Evolutionary conservation across 2,329 filamentous ascomycete species (phyloP).

Genomic region (Scedosporium boydii): DNA sequence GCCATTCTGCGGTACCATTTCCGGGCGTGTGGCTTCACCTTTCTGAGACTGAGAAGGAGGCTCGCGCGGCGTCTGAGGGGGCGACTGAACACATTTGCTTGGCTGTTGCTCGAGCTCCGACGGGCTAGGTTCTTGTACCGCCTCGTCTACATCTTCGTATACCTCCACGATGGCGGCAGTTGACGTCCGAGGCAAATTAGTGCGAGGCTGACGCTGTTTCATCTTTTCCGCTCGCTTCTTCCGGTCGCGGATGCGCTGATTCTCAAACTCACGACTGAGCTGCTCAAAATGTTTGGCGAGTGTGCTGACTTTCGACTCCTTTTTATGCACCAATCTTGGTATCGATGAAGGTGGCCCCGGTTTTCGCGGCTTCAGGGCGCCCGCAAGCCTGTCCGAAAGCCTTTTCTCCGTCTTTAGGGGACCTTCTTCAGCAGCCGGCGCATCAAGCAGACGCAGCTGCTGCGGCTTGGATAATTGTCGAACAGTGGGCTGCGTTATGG

Average conservation of each 20-base stretch:
- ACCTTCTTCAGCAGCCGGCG: neutral
- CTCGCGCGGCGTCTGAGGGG: neutral
- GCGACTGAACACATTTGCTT: neutral
- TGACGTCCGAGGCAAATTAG: constrained; percentile 74
- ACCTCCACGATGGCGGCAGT: constrained; percentile 96
- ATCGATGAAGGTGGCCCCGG: constrained; percentile 66
- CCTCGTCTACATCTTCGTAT: constrained; percentile 87
- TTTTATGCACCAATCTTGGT: constrained; percentile 73
- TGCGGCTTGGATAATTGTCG: constrained; percentile 11
- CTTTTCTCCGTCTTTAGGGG: constrained; percentile 43
- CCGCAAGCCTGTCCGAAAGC: constrained; percentile 63
- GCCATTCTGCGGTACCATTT: neutral
- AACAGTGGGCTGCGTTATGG: constrained; percentile 34
- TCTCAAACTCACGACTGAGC: constrained; percentile 91
- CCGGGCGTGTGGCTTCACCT: neutral
- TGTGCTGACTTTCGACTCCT: constrained; percentile 75
- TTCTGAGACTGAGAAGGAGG: neutral
- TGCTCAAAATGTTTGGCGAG: constrained; percentile 95
- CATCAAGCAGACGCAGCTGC: neutral
- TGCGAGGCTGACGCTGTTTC: constrained; percentile 55
- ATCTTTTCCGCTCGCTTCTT: constrained; percentile 71
- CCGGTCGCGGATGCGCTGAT: constrained; percentile 79
- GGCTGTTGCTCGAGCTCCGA: constrained; percentile 40
- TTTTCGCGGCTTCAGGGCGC: constrained; percentile 49
- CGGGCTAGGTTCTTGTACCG: constrained; percentile 70